A percentile compares a stretch with the other conserved stretches of the same genome.
Evolutionary conservation across 2,329 filamentous ascomycete species (phyloP).

Genomic region (Beauveria pseudobassiana): DNA sequence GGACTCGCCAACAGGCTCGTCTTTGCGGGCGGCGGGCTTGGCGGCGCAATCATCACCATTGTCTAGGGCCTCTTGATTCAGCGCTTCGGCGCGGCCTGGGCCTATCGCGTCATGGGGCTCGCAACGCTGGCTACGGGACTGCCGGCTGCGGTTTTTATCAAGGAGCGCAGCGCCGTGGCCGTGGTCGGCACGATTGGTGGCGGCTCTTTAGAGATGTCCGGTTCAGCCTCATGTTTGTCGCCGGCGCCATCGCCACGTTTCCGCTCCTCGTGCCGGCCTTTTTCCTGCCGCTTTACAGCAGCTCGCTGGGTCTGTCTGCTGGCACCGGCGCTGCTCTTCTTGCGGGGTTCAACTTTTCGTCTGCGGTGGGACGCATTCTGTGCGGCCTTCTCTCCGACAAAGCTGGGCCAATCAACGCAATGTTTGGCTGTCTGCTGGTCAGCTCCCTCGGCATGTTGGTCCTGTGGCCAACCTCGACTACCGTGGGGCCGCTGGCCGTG

Average conservation of each 20-base stretch:
- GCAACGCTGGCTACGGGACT: constrained; percentile 11
- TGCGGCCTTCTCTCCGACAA: constrained; percentile 44
- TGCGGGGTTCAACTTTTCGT: constrained; percentile 51
- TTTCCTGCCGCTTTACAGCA: constrained; percentile 48
- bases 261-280: constrained; percentile 52
- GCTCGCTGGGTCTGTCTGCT: constrained; percentile 42
- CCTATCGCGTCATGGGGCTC: constrained; percentile 13
- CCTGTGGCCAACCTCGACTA: constrained; percentile 49
- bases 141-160: constrained; percentile 11
- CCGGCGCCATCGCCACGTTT: constrained; percentile 47
- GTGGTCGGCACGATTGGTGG: constrained; percentile 35
- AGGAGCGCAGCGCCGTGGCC: constrained; percentile 19
- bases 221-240: constrained; percentile 43
- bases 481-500: constrained; percentile 40
- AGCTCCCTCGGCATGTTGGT: constrained; percentile 48
- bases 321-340: constrained; percentile 45
- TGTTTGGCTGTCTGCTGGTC: constrained; percentile 40
- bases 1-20: constrained; percentile 14
- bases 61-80: constrained; percentile 10
- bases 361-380: constrained; percentile 45
- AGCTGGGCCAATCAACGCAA: constrained; percentile 45
- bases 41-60: constrained; percentile 14
- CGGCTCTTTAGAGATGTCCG: constrained; percentile 40
- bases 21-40: constrained; percentile 14
- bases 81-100: constrained; percentile 13